Evolutionary conservation across 2,329 filamentous ascomycete species (phyloP).

Genomic region (Claviceps africana): DNA sequence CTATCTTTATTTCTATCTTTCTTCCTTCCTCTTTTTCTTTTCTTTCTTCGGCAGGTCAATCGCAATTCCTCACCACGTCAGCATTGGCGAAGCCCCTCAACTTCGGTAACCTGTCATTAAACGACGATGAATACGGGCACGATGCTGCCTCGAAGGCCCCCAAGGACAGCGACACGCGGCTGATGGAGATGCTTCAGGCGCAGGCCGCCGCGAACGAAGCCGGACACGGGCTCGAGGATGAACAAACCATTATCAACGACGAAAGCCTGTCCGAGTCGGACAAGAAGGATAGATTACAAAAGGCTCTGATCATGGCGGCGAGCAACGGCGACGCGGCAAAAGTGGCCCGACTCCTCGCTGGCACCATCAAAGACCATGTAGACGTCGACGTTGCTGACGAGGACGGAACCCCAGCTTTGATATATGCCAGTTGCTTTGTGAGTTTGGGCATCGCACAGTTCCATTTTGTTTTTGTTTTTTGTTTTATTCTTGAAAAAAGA

Average conservation of each 20-base stretch:
- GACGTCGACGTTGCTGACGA: constrained; percentile 82
- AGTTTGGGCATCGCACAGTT: constrained; percentile 17
- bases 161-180: constrained; percentile 66
- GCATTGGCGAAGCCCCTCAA: constrained; percentile 70
- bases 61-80: constrained; percentile 82
- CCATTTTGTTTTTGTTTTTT: neutral
- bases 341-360: constrained; percentile 60
- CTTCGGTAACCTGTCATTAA: constrained; percentile 68
- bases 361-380: constrained; percentile 59
- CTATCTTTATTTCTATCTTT: too few relatives aligned
- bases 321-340: constrained; percentile 87
- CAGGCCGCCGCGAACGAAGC: constrained; percentile 76
- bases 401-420: constrained; percentile 89
- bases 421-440: constrained; percentile 96
- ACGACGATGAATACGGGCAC: constrained; percentile 65
- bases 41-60: constrained; percentile 53
- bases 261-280: constrained; percentile 59
- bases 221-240: constrained; percentile 57
- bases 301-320: constrained; percentile 82
- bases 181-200: constrained; percentile 92
- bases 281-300: constrained; percentile 72
- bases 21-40: constrained; percentile 10
- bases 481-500: neutral
- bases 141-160: constrained; percentile 34
- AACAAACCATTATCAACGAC: constrained; percentile 64